A percentile compares a stretch with the other conserved stretches of the same genome.
phyloP scores from a whole-genome alignment of 1,284 basidiomycete genomes.

The Ceratobasidium theobromae region DNA sequence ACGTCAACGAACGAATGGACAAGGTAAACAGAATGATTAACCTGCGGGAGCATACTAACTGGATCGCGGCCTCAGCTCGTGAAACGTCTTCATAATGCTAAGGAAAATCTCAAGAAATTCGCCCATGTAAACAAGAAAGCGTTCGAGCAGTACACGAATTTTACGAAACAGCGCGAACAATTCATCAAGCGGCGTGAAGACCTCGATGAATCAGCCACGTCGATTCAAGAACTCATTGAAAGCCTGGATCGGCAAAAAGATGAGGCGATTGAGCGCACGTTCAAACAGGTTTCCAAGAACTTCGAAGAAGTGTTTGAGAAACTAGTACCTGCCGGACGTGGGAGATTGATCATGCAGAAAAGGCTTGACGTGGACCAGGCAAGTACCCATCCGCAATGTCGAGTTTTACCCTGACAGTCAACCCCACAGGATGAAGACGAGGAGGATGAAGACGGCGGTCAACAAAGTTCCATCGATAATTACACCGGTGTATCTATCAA shows the following conservation, averaged over 20 bases:
- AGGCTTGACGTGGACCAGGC: slow-evolving; percentile 71
- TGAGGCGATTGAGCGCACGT: slow-evolving; percentile 96
- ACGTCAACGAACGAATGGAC: slow-evolving; percentile 79
- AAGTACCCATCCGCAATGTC: slow-evolving; percentile 37
- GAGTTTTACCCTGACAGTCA: slow-evolving; percentile 1
- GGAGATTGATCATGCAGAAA: slow-evolving; percentile 88
- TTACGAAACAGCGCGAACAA: slow-evolving; percentile 96
- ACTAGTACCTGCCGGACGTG: slow-evolving; percentile 93
- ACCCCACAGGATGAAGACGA: slow-evolving; percentile 61
- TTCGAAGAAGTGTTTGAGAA: slow-evolving; percentile 98
- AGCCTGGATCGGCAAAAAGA: slow-evolving; percentile 96
- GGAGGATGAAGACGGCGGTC: slow-evolving; percentile 65
- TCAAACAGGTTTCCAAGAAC: slow-evolving; percentile 96
- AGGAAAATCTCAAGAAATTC: slow-evolving; percentile 93
- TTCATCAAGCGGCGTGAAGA: slow-evolving; percentile 84
- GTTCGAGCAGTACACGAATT: slow-evolving; percentile 97
- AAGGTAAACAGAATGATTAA: slow-evolving; percentile 53
- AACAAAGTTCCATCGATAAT: slow-evolving; percentile 81
- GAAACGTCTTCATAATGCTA: slow-evolving; percentile 86
- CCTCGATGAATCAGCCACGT: slow-evolving; percentile 82
- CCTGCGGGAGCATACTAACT: background rate
- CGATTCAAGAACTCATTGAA: slow-evolving; percentile 93
- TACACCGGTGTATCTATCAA: slow-evolving; percentile 98
- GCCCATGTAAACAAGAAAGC: slow-evolving; percentile 99
- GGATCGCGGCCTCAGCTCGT: slow-evolving; percentile 60